These are phyloP conservation scores for Phyllostachys edulis DNA, from an alignment of 176 grass and related monocot species.

Conservation along the genomic window DNA sequence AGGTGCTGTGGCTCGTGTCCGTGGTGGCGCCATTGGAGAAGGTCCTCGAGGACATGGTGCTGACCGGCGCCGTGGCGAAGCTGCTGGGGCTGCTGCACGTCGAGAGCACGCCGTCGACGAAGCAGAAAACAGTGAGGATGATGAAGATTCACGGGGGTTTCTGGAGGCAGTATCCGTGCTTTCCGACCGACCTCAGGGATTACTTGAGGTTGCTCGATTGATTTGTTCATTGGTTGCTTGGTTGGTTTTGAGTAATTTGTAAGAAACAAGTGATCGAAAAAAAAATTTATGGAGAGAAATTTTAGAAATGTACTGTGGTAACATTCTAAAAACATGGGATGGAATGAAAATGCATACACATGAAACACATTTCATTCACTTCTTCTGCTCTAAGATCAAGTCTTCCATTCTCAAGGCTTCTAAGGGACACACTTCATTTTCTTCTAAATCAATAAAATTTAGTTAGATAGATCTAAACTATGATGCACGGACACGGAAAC, in stretches of 20 bases:
- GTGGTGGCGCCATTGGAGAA: constrained; percentile 53
- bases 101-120: constrained; percentile 52
- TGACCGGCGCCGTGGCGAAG: constrained; percentile 62
- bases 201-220: constrained; percentile 47
- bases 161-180: constrained; percentile 76
- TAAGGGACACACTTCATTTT: not conserved
- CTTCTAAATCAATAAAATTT: not conserved
- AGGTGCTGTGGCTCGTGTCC: constrained; percentile 71
- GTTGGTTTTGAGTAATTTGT: not conserved
- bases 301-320: not conserved
- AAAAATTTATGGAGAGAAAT: not conserved
- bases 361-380: too few relatives aligned
- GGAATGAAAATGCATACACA: not conserved
- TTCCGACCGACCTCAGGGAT: constrained; percentile 58
- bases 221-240: constrained; percentile 19
- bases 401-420: not conserved
- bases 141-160: constrained; percentile 51
- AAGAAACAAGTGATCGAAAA: constrained; percentile 3
- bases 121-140: constrained; percentile 69
- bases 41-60: constrained; percentile 72
- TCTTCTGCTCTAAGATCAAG: not conserved
- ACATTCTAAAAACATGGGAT: not conserved
- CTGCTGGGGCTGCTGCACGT: constrained; percentile 70
- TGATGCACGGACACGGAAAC: too few relatives aligned
- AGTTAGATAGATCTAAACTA: not conserved